Base-by-base conservation (phyloP, 2,329 filamentous ascomycete species). In the Chalaropsis ovoidea region DNA sequence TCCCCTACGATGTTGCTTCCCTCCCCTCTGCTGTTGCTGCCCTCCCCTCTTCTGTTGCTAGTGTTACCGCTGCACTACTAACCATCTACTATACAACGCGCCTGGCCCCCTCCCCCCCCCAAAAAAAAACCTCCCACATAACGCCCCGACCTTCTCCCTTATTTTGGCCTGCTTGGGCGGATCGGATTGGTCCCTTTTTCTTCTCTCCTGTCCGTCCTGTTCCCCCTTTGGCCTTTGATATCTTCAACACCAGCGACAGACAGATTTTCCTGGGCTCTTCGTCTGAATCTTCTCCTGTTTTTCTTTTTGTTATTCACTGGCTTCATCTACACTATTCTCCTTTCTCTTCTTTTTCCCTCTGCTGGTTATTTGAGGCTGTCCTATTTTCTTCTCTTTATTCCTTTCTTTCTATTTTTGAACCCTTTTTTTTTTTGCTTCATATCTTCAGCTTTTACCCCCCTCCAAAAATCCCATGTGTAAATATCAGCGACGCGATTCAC, bases 361-460 rank as follows among this genome's bases (percentile, higher is more conserved):
- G 41, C 61, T 62, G 41, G 61, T 62, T 19, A 62, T 3, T 41
- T 62, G 43, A 62, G 43, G 24, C 35, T 47, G 61, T 49, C 61
- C 39, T 43, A 54, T 52, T 64, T 64, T 58, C 5, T 58, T 41
- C 42, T n/a, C 39, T 27, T 64, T 56, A 35, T 56, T 42, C 54
- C 27, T 43, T 64, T 43, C 24, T 56, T 35, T 56, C 39, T 24
- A 15, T 63, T 62, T 62, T 31, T 62, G 8, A n/a, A 45, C 31
- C 17, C 17, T 43, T 17, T 64, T 58, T 56, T 54, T 64, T 58
- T 56, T 54, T 64, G 31, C 19, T 64, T 52, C 22, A 56, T 45
- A 42, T 62, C 42, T 62, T 62, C 61, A 62, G 24, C 22, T 62
- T 47, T 49, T 49, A 24, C 47, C 8, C 19, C 19, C n/a, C n/a